Base-by-base conservation (phyloP, 1,139 yeast genomes). In the Hansenula sp. region DNA sequence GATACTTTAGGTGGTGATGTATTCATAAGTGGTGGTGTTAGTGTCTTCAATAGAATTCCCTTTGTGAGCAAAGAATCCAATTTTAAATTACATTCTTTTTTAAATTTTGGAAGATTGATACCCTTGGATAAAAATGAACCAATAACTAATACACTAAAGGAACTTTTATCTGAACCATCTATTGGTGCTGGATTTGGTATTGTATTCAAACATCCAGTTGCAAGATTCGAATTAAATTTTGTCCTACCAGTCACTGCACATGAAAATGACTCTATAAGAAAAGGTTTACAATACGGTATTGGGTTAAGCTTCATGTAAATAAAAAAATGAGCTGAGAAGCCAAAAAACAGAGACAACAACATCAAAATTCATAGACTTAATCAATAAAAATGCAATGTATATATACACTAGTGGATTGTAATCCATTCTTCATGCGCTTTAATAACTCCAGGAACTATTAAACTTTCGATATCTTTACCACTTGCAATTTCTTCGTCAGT, bases 211-310 rank as follows among this genome's bases (percentile, higher is more conserved):
- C 96, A 89, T 57, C 95, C 96, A 2, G 77, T 79, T 62, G 97
- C 97, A 0, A 72, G 97, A 47, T 85, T 92, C 56, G 98, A 92
- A 62, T 73, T 92, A 50, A 90, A 89, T 59, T 81, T 90, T 50
- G 85, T 85, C 1, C 61, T 90, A 29, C 98, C 98, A 0, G 53
- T 92, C 29, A 66, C 77, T 2, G 75, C 78, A 0, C 81, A 82
- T 54, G 69, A 72, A 13, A 66, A 76, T 29, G 98, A 92, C 55
- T 71, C 74, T 24, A 60, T 77, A 6, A 70, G 96, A 53, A 89
- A 87, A 59, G 98, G 98, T 0, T 61, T 92, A 29, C 97, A 92
- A 60, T 90, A 89, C 61, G 98, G 98, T 17, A 79, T 92, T 39
- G 97, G 97, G 0, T 65, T 88, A 36, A 81, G 92, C 18, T 89